Evolutionary conservation across 2,329 filamentous ascomycete species (phyloP).

Genomic region (Colletotrichum shisoi): DNA sequence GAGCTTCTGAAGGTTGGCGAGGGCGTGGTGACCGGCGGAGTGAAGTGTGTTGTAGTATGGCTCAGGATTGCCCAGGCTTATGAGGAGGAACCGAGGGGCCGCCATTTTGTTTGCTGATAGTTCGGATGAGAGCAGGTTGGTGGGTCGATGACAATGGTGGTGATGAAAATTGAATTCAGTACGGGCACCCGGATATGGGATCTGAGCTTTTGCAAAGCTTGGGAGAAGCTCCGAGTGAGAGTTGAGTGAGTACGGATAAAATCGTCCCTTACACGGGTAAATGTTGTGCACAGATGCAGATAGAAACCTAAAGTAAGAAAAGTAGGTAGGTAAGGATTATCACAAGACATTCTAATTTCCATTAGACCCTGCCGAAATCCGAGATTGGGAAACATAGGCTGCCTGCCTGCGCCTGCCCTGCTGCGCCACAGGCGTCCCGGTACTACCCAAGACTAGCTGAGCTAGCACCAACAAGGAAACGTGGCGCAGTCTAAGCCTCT

Average conservation of each 20-base stretch:
- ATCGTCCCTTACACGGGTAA: too few relatives aligned
- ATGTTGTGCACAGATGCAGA: background rate
- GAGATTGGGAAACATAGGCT: conserved; percentile 8
- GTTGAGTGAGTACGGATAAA: too few relatives aligned
- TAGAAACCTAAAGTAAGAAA: too few relatives aligned
- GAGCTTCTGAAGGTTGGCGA: conserved; percentile 65
- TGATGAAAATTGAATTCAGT: background rate
- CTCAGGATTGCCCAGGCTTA: conserved; percentile 86
- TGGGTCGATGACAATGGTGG: background rate
- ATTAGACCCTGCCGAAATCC: too few relatives aligned
- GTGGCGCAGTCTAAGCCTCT: conserved; percentile 30
- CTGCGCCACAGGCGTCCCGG: conserved; percentile 28
- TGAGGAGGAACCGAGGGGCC: conserved; percentile 72
- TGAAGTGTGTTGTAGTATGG: conserved; percentile 81
- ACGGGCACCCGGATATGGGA: background rate
- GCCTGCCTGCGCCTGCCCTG: background rate
- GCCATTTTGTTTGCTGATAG: conserved; percentile 33
- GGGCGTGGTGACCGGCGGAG: conserved; percentile 82
- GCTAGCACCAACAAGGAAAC: conserved; percentile 1
- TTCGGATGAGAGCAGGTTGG: background rate
- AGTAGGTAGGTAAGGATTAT: too few relatives aligned
- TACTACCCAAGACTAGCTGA: conserved; percentile 10
- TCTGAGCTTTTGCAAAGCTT: background rate
- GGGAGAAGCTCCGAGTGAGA: background rate
- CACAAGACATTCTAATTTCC: too few relatives aligned